phyloP scores from a whole-genome alignment of 1,284 basidiomycete species.

The Lignosus rhinocerotis region DNA sequence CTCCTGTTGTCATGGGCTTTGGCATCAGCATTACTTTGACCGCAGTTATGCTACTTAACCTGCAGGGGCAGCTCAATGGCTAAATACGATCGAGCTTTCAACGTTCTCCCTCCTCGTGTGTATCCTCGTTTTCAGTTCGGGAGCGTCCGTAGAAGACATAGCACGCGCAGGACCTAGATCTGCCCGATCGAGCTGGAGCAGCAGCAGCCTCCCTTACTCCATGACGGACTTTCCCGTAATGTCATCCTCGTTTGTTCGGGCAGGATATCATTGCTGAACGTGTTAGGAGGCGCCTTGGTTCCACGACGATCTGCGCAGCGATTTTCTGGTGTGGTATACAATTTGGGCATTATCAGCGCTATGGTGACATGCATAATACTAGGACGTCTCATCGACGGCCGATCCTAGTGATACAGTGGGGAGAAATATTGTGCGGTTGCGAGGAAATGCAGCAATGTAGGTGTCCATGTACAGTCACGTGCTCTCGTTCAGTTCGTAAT shows the following conservation, averaged over 20 bases:
- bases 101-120: neutral
- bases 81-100: constrained; percentile 2
- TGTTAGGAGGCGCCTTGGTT: neutral
- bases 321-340: neutral
- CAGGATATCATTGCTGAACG: constrained; percentile 5
- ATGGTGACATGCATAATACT: neutral
- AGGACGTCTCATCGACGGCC: neutral
- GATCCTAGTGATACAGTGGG: constrained; percentile 4
- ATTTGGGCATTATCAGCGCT: no score
- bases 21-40: neutral
- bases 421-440: neutral
- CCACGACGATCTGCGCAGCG: neutral
- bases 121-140: neutral
- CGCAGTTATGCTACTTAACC: constrained; percentile 5
- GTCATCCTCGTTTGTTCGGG: neutral
- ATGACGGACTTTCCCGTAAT: constrained; percentile 8
- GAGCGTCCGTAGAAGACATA: neutral
- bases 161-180: neutral
- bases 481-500: constrained; percentile 31
- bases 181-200: constrained; percentile 1
- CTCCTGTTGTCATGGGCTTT: neutral
- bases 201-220: constrained; percentile 1
- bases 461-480: neutral
- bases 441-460: neutral
- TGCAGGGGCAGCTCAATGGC: neutral